These are phyloP conservation scores for Scutellaria galericulata DNA, from an alignment of 257 asterid species.

Conservation along the genomic window DNA sequence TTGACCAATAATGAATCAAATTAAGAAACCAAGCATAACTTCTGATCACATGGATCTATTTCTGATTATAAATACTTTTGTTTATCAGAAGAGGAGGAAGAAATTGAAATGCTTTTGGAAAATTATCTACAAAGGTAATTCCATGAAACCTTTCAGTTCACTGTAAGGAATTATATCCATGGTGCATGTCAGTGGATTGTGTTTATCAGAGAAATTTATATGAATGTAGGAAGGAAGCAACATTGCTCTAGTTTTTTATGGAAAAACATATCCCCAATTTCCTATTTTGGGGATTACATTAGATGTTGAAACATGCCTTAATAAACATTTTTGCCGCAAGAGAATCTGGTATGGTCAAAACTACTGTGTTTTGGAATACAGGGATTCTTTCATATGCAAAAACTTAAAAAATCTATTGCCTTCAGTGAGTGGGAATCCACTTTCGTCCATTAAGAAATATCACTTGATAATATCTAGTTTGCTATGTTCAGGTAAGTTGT, in stretches of 20 bases:
- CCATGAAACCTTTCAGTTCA: constrained; percentile 24
- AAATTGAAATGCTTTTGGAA: constrained; percentile 98
- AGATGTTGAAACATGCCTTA: neutral
- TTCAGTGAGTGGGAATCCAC: neutral
- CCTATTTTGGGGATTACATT: neutral
- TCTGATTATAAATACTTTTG: constrained; percentile 32
- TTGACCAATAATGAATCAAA: constrained; percentile 29
- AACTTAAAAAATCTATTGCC: neutral
- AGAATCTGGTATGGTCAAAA: neutral
- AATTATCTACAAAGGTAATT: constrained; percentile 92
- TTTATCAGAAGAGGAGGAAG: constrained; percentile 95
- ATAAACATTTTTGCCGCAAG: neutral
- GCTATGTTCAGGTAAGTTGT: neutral
- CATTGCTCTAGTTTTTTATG: neutral
- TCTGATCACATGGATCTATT: constrained; percentile 20
- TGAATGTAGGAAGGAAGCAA: constrained; percentile 4
- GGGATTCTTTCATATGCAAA: neutral
- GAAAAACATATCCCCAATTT: neutral
- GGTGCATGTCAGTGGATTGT: constrained; percentile 27
- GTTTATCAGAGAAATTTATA: neutral
- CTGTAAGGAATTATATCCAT: constrained; percentile 8
- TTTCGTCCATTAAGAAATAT: neutral
- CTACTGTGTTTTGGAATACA: neutral
- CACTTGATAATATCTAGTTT: neutral
- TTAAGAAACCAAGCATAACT: constrained; percentile 23